Evolutionary conservation across 2,329 filamentous ascomycete species (phyloP).

Genomic region (Paramyrothecium roridum): DNA sequence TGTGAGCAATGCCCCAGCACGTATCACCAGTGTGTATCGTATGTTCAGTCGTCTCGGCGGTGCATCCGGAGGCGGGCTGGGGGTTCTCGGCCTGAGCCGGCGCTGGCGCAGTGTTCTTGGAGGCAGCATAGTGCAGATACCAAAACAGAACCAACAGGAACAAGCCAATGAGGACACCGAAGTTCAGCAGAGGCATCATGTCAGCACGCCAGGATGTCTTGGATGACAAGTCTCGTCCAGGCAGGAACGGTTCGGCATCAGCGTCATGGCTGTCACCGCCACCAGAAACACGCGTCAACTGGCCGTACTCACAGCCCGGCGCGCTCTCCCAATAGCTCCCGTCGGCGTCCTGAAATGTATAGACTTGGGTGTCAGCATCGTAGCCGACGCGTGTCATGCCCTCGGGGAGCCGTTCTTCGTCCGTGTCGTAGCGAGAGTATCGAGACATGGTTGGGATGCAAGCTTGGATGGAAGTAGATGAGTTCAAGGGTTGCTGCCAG

Average conservation of each 20-base stretch:
- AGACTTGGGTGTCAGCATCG: slow-evolving; percentile 51
- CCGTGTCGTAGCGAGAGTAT: slow-evolving; percentile 40
- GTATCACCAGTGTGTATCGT: slow-evolving; percentile 44
- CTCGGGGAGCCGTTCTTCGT: slow-evolving; percentile 50
- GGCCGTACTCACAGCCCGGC: slow-evolving; percentile 47
- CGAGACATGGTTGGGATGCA: slow-evolving; percentile 30
- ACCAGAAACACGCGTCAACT: slow-evolving; percentile 35
- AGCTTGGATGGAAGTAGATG: not conserved
- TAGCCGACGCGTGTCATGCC: slow-evolving; percentile 55
- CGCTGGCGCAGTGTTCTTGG: slow-evolving; percentile 8
- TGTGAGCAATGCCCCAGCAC: slow-evolving; percentile 50
- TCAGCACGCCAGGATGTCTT: slow-evolving; percentile 47
- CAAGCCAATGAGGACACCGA: slow-evolving; percentile 50
- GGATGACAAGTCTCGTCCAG: slow-evolving; percentile 5
- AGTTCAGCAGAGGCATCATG: slow-evolving; percentile 55
- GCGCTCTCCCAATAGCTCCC: slow-evolving; percentile 49
- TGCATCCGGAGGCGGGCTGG: slow-evolving; percentile 14
- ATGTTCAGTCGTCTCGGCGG: slow-evolving; percentile 28
- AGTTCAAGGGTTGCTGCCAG: no score
- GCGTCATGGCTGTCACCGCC: slow-evolving; percentile 14
- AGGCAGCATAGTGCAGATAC: slow-evolving; percentile 35
- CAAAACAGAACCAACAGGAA: slow-evolving; percentile 48
- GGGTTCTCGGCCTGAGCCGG: no score
- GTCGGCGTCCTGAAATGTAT: slow-evolving; percentile 47
- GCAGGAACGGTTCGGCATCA: slow-evolving; percentile 28